Evolutionary conservation across 164 flowering plant species (phyloP), one percentile per base, ranked within the genome.

Genomic region (Taxillus chinensis): DNA sequence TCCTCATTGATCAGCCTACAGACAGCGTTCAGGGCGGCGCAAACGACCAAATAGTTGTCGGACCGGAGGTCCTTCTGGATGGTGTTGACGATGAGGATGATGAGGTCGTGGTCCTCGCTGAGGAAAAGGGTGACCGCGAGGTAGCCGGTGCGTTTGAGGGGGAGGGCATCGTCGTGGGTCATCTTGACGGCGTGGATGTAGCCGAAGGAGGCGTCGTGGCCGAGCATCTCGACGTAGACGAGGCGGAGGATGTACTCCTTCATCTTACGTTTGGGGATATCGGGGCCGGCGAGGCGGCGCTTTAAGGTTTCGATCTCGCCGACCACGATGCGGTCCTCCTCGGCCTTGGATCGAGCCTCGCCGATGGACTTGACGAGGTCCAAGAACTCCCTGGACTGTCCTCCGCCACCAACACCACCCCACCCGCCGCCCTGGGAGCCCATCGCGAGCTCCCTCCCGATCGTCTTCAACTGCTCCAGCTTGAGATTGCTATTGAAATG

Each of bases 391-490:
- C 87, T 91, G 39, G 99, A 91, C 58, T 90, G 89, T 7, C 92
- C 90, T 74, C 59, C 59, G 46, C 46, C 46, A 9, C 46, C 46
- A 9, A 43, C 46, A 1, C 58, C 58, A 5, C 14, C 41, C 59
- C 41, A 89, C 87, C 5, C 92, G 5, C 59, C 96, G 5, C 87
- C 92, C 51, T 83, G 90, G 68, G 96, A 89, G 67, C 96, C 91
- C 97, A 93, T 93, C 13, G 99, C 97, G 64, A 93, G 95, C 89
- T 93, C 99, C 82, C 97, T 66, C 0, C 99, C 99, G 61, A 93
- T 84, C 27, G 86, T 87, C 73, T 89, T 87, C 64, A 93, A 67
- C 73, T 93, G 99, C 97, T 92, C 97, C 98, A 92, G 72, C 50
- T 71, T 55, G 27, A 27, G 27, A 27, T 27, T 27, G 27, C 27